phyloP scores from a whole-genome alignment of 331 rosid species.

The Dryas integrifolia region DNA sequence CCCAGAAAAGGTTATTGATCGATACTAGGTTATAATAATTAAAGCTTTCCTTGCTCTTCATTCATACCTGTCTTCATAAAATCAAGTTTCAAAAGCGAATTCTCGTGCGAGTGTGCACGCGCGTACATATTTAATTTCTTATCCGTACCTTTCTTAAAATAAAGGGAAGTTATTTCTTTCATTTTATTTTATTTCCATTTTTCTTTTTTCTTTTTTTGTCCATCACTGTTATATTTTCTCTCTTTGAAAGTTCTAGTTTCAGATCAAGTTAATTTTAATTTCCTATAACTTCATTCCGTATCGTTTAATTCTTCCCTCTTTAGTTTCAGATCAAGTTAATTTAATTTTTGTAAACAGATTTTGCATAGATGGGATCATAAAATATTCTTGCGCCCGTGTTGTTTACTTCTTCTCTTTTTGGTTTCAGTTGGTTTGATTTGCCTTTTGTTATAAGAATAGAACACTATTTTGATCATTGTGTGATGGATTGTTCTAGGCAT shows the following conservation, averaged over 20 bases:
- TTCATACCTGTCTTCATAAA: background rate
- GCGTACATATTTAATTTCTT: background rate
- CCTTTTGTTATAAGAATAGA: background rate
- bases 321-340: background rate
- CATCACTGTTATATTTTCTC: background rate
- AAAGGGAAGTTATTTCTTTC: background rate
- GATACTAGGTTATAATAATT: background rate
- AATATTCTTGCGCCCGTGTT: background rate
- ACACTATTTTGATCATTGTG: background rate
- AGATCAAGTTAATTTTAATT: background rate
- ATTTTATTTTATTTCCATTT: too few relatives aligned
- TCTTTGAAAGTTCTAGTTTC: background rate
- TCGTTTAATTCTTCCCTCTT: background rate
- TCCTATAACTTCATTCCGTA: background rate
- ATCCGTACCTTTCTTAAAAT: background rate
- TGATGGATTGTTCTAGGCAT: background rate
- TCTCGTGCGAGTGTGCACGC: background rate
- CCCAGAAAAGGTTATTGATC: constrained; percentile 1
- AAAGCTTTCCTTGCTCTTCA: background rate
- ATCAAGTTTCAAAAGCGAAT: background rate
- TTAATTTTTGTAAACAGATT: background rate
- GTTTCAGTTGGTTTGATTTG: background rate
- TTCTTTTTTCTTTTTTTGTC: background rate
- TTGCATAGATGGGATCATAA: background rate
- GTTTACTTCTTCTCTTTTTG: background rate